Evolutionary conservation across 2,329 filamentous ascomycete genomes (phyloP).

Genomic region (Colletotrichum siamense): DNA sequence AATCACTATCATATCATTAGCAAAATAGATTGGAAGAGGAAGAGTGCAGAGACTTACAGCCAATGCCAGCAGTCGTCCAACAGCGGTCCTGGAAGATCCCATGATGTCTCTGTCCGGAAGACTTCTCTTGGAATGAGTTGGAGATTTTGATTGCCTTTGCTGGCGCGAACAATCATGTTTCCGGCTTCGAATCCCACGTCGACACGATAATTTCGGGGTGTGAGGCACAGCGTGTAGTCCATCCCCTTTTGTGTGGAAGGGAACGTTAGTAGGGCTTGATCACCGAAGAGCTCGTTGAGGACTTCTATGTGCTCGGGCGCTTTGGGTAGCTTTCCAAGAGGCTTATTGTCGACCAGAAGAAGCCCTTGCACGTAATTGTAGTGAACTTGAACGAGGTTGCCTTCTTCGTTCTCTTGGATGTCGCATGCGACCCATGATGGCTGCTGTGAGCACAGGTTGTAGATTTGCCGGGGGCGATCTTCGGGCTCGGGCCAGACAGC

Average conservation of each 20-base stretch:
- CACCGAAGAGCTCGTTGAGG: conserved; percentile 59
- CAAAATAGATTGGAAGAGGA: background rate
- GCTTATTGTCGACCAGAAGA: conserved; percentile 37
- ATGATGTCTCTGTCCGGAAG: conserved; percentile 30
- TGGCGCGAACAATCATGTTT: conserved; percentile 48
- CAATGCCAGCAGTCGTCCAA: conserved; percentile 63
- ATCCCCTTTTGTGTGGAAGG: conserved; percentile 60
- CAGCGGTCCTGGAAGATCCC: conserved; percentile 58
- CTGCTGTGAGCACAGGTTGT: conserved; percentile 32
- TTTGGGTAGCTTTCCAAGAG: conserved; percentile 53
- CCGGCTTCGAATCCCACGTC: conserved; percentile 57
- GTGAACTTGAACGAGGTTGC: conserved; percentile 32
- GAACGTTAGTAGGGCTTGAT: conserved; percentile 53
- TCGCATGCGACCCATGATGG: conserved; percentile 26
- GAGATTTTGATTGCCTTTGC: conserved; percentile 2
- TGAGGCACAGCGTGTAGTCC: conserved; percentile 45
- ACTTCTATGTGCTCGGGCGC: conserved; percentile 47
- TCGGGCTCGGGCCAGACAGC: conserved; percentile 46
- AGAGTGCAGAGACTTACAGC: conserved; percentile 37
- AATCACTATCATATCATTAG: conserved; percentile 31
- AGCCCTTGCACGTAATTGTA: conserved; percentile 40
- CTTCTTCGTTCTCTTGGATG: conserved; percentile 9
- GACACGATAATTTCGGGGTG: conserved; percentile 44
- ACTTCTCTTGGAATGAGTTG: conserved; percentile 36
- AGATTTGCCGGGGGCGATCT: conserved; percentile 6